phyloP scores from a whole-genome alignment of 768 basidiomycete genomes.

The Pulveroboletus sp. region DNA sequence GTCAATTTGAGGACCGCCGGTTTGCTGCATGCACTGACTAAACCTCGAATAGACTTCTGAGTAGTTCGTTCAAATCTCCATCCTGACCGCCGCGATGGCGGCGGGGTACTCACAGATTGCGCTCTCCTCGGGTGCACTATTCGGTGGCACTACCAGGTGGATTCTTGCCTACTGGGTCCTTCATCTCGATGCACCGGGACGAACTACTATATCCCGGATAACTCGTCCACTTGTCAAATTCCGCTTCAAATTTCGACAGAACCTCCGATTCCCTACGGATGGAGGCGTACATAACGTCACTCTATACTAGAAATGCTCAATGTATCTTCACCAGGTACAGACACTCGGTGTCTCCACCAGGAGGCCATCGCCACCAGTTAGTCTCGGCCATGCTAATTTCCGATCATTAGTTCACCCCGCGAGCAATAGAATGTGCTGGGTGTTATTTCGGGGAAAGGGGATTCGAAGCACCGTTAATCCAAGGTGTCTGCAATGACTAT shows the following conservation, averaged over 20 bases:
- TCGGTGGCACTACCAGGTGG: conserved; percentile 14
- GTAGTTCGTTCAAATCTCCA: conserved; percentile 16
- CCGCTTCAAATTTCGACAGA: neutral
- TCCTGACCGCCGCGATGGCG: conserved; percentile 25
- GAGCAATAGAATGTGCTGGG: conserved; percentile 1
- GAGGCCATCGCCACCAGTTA: too few species aligned
- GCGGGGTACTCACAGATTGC: conserved; percentile 16
- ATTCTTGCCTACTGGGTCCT: conserved; percentile 8
- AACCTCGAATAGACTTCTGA: conserved; percentile 4
- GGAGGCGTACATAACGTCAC: conserved; percentile 2
- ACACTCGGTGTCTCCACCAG: conserved; percentile 1
- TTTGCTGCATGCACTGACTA: neutral
- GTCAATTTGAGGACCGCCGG: conserved; percentile 11
- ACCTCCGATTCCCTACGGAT: conserved; percentile 13
- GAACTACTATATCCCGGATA: conserved; percentile 2
- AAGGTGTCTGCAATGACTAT: conserved; percentile 19
- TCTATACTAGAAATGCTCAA: conserved; percentile 1
- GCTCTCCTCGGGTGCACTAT: conserved; percentile 18
- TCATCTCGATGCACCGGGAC: conserved; percentile 6
- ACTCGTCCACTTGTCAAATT: conserved; percentile 3
- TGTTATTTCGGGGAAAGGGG: conserved; percentile 10
- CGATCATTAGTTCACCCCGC: conserved; percentile 5
- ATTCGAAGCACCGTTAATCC: conserved; percentile 18
- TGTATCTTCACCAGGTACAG: neutral
- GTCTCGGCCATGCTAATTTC: neutral